Evolutionary conservation across 1,139 yeast genomes (phyloP).

Genomic region (Pneumocystis wakefieldiae): DNA sequence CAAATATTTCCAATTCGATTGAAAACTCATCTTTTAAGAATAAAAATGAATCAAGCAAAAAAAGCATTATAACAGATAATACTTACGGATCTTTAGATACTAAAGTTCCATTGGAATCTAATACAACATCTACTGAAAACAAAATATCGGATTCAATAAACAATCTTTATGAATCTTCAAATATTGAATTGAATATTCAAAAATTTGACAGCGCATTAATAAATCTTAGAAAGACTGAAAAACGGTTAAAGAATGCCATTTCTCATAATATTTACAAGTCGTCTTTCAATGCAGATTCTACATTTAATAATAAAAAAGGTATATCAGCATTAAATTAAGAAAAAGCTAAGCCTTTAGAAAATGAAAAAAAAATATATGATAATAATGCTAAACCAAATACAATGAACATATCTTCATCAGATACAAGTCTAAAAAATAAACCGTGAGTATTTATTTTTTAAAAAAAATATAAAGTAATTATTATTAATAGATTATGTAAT

Average conservation of each 20-base stretch:
- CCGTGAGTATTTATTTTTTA: not conserved
- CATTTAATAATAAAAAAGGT: not conserved
- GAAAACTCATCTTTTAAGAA: not conserved
- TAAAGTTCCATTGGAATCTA: not conserved
- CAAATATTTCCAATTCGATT: not conserved
- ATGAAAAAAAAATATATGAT: not conserved
- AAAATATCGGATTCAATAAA: not conserved
- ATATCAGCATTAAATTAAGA: not conserved
- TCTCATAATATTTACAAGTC: not conserved
- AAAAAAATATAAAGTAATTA: not conserved
- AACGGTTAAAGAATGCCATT: not conserved
- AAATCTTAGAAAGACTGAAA: not conserved
- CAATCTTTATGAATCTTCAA: not conserved
- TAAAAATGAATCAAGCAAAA: not conserved
- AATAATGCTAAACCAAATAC: not conserved
- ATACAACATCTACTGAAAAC: not conserved
- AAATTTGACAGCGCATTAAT: not conserved
- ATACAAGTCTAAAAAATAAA: not conserved
- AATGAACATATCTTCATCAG: not conserved
- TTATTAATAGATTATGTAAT: not conserved
- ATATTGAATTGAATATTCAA: not conserved
- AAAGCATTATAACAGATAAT: not conserved
- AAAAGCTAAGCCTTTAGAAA: not conserved
- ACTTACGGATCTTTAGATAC: not conserved
- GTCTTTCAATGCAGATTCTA: not conserved